phyloP scores from a whole-genome alignment of 2,329 filamentous ascomycete genomes.

The Cladobotryum protrusum region DNA sequence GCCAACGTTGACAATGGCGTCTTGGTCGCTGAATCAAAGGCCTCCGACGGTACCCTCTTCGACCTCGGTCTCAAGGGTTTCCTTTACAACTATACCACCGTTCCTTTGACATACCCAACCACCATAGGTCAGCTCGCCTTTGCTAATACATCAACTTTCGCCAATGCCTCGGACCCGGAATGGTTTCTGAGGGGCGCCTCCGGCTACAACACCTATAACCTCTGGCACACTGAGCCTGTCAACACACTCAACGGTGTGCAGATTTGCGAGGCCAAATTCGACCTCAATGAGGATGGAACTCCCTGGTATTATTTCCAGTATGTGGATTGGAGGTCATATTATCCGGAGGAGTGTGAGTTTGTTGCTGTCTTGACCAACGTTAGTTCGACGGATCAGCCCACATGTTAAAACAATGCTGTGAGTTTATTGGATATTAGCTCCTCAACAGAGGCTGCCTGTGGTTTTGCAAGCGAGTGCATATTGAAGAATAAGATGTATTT shows the following conservation, averaged over 20 bases:
- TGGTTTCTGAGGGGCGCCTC: neutral
- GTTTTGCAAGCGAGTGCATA: too few species aligned
- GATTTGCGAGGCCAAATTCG: constrained; percentile 10
- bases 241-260: constrained; percentile 9
- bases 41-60: constrained; percentile 4
- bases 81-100: constrained; percentile 3
- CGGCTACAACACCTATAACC: constrained; percentile 2
- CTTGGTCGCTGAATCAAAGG: neutral
- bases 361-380: constrained; percentile 6
- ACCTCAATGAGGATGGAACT: constrained; percentile 8
- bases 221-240: constrained; percentile 4
- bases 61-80: constrained; percentile 1
- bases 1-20: constrained; percentile 8
- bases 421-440: too few species aligned
- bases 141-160: neutral
- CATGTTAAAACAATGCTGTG: neutral
- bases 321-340: constrained; percentile 8
- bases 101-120: neutral
- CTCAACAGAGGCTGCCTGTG: too few species aligned
- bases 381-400: neutral
- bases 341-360: constrained; percentile 4
- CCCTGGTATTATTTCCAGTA: constrained; percentile 11
- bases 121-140: constrained; percentile 7
- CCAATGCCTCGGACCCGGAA: constrained; percentile 7
- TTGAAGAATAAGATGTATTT: too few species aligned